Conservation (phyloP, 176 grass and related monocot genomes). For the Zizania latifolia region DNA sequence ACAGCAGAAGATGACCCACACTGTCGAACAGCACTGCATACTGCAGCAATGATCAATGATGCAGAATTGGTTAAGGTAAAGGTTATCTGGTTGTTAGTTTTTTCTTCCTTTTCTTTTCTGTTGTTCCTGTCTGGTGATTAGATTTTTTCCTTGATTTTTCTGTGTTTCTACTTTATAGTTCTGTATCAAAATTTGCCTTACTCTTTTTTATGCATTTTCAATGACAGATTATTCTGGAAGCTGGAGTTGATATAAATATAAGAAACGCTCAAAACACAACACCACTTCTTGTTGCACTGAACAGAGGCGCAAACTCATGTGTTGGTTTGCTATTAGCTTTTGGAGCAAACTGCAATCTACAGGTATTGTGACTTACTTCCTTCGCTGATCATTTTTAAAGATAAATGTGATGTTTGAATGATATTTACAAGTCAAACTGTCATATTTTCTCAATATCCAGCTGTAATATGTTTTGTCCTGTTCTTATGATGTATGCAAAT, state of each 20-base stretch:
- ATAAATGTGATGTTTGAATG: background rate
- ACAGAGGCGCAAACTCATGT: slow-evolving; percentile 93
- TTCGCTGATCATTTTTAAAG: slow-evolving; percentile 1
- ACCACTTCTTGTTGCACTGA: slow-evolving; percentile 94
- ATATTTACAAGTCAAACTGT: background rate
- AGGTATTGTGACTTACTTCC: slow-evolving; percentile 44
- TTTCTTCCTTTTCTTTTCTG: background rate
- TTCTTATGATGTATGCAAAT: background rate
- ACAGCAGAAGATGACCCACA: slow-evolving; percentile 81
- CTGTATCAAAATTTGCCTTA: slow-evolving; percentile 2
- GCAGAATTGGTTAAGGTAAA: slow-evolving; percentile 90
- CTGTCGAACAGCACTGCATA: slow-evolving; percentile 87
- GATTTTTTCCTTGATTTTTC: background rate
- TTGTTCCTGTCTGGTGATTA: background rate
- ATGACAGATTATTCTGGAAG: slow-evolving; percentile 88
- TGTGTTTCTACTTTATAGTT: slow-evolving; percentile 2
- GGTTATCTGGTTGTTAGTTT: background rate
- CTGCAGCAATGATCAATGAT: slow-evolving; percentile 98
- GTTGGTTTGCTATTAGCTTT: slow-evolving; percentile 92
- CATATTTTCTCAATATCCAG: background rate
- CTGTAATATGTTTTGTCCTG: background rate
- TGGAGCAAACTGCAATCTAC: slow-evolving; percentile 90
- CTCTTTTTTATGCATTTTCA: slow-evolving; percentile 6
- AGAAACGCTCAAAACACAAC: slow-evolving; percentile 94
- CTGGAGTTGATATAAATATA: slow-evolving; percentile 94